Conservation (phyloP, 2,329 filamentous ascomycete species). For the Colletotrichum neosansevieriae region DNA sequence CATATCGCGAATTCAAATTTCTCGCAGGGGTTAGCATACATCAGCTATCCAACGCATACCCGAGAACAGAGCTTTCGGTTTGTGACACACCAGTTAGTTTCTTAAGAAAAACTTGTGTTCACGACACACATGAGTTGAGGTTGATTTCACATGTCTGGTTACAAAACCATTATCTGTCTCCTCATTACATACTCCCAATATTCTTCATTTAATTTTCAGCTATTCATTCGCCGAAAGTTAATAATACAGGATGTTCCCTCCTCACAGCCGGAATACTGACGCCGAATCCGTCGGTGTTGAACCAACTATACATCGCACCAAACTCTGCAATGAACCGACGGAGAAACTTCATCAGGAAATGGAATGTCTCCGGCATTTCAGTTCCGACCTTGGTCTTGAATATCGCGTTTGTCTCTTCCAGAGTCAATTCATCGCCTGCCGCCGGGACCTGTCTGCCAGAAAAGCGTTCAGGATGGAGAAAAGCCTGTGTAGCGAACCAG, state of each 20-base stretch:
- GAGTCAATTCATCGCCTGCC: slow-evolving; percentile 59
- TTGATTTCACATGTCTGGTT: too few species aligned
- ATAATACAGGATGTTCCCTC: not conserved
- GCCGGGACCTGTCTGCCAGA: slow-evolving; percentile 50
- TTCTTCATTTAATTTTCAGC: too few species aligned
- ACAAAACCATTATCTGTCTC: too few species aligned
- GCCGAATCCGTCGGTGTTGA: not conserved
- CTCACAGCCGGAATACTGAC: not conserved
- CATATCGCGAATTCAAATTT: too few species aligned
- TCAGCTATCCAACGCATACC: too few species aligned
- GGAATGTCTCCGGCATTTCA: slow-evolving; percentile 9
- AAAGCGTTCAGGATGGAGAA: slow-evolving; percentile 51
- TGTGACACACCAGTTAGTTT: too few species aligned
- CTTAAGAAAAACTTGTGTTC: too few species aligned
- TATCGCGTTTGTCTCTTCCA: slow-evolving; percentile 40
- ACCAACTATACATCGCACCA: slow-evolving; percentile 13
- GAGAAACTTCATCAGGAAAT: not conserved
- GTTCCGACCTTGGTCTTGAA: not conserved
- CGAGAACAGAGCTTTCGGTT: too few species aligned
- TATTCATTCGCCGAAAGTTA: slow-evolving; percentile 8
- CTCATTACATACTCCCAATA: too few species aligned
- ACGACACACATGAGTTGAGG: too few species aligned
- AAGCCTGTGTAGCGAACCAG: slow-evolving; percentile 57
- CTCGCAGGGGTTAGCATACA: too few species aligned
- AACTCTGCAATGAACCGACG: slow-evolving; percentile 14